Evolutionary conservation across 495 filamentous ascomycete genomes (phyloP), one percentile per base, ranked within the genome.

Genomic region (Aspergillus ostianus): DNA sequence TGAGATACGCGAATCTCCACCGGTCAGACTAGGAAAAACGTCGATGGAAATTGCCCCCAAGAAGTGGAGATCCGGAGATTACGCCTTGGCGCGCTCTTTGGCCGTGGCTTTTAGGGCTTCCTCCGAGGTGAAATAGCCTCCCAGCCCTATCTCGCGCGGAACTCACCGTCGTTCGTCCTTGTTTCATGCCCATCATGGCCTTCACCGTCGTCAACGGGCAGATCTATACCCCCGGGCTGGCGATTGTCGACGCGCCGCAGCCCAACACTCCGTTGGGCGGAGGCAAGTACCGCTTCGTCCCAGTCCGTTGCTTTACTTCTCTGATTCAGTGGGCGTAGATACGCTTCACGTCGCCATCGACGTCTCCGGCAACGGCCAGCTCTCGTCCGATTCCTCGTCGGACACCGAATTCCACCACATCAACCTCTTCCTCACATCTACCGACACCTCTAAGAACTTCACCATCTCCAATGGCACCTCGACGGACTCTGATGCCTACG

Each of bases 261-360:
- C 87, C 87, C 32, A 80, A 82, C 53, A 88, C 86, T 6, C 85
- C 87, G 6, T 67, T 87, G 44, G 87, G 87, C 50, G 87, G 85
- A 71, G 81, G 85, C 83, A 66, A 62, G 79, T 76, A 29, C 44
- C 6, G 20, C n/a, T 45, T 41, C 32, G 20, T 44, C 26, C 49
- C 48, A 32, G 53, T 56, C 47, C 46, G 10, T 32, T 32, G 10
- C 26, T 58, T 30, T 45, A 8, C 12, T 18, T 20, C 23, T 21
- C 29, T 12, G 1, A 41, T 32, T 44, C 7, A 47, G 21, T 13
- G 15, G 13, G 7, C 2, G 36, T 53, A 86, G 84, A 88, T 57
- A 78, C 73, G 44, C 80, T 90, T 26, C 85, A 90, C 50, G 73
- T 90, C 51, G 83, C 86, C 48, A 80, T 90, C 49, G 86, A 90